Base-by-base conservation (phyloP, 2,329 filamentous ascomycete species). In the Pseudogymnoascus sp. region DNA sequence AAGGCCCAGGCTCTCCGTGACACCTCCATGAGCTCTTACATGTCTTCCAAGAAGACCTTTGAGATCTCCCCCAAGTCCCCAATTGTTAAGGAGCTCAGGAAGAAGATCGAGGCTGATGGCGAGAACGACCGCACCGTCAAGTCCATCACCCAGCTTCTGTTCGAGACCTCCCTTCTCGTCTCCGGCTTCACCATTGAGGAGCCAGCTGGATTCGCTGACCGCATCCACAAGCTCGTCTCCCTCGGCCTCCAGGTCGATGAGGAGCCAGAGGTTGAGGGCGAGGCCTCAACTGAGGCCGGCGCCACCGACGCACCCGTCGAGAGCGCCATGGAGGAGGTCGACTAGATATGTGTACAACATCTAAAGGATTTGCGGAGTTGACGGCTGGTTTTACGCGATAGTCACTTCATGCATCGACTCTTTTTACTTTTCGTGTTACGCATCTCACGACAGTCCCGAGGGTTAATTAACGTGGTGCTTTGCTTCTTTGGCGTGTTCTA, bases 41-140 rank as follows among this genome's bases (percentile, higher is more conserved):
- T 99, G 94, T 95, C 91, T 68, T 97, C 93, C 76, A 99, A 99
- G 92, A 99, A 99, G 91, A 99, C 94, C 32, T 97, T 99, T 70
- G 94, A 99, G 84, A 97, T 99, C 79, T 97, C 94, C n/a, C 94
- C 94, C 77, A 93, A 94, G 85, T 96, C 91, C 72, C 76, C 91
- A 68, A 99, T 99, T 79, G 87, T 99, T 83, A 89, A 96, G 87
- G 94, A 97, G 85, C 88, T 99, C 74, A 97, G 95, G 90, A 91
- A 89, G 82, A 99, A 99, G 91, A 91, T 97, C 65, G 94, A 97
- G 85, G 76, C 87, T 63, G 94, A 99, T 73, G 94, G 94, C 67
- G 93, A 97, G 89, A 93, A 92, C 77, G 94, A 97, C 84, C 91
- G 92, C 77, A 97, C 92, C 63, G 94, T 99, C 83, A 97, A 97